These are phyloP conservation scores for Exophiala mesophila DNA, from an alignment of 2,329 filamentous ascomycete genomes.

Conservation along the genomic window DNA sequence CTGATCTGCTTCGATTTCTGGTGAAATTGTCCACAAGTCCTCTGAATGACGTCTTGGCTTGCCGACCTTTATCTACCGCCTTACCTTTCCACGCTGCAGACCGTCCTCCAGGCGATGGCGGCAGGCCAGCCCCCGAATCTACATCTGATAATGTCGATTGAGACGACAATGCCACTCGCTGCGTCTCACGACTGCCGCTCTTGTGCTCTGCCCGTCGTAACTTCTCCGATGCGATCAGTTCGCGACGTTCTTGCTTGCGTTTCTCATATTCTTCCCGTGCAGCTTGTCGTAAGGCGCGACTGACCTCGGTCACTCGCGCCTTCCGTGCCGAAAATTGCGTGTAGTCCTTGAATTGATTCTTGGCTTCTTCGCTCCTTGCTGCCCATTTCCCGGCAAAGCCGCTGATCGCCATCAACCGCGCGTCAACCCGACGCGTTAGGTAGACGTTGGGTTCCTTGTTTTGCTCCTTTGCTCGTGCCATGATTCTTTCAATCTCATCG, in stretches of 20 bases:
- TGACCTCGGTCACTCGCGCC: constrained; percentile 27
- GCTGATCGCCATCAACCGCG: constrained; percentile 29
- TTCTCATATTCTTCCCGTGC: constrained; percentile 27
- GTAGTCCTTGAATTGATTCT: constrained; percentile 25
- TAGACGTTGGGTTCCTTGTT: constrained; percentile 53
- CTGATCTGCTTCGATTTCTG: constrained; percentile 19
- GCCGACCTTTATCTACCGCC: constrained; percentile 26
- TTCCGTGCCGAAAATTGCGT: constrained; percentile 26
- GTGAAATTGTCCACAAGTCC: constrained; percentile 21
- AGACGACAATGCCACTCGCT: constrained; percentile 10
- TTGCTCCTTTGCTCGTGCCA: constrained; percentile 36
- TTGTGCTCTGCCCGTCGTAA: constrained; percentile 15
- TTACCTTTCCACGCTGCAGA: constrained; percentile 21
- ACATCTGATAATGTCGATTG: constrained; percentile 6
- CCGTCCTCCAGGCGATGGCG: constrained; percentile 12
- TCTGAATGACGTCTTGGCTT: constrained; percentile 24
- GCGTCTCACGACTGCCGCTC: constrained; percentile 11
- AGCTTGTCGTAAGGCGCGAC: constrained; percentile 26
- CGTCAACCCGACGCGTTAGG: constrained; percentile 48
- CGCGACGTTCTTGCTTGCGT: constrained; percentile 28
- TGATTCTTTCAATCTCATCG: constrained; percentile 71
- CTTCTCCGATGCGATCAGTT: constrained; percentile 31
- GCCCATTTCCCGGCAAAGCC: constrained; percentile 26
- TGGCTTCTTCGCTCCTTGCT: constrained; percentile 26
- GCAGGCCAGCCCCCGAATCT: constrained; percentile 9